phyloP scores from a whole-genome alignment of 345 rosid genomes.

The Luvunga scandens region DNA sequence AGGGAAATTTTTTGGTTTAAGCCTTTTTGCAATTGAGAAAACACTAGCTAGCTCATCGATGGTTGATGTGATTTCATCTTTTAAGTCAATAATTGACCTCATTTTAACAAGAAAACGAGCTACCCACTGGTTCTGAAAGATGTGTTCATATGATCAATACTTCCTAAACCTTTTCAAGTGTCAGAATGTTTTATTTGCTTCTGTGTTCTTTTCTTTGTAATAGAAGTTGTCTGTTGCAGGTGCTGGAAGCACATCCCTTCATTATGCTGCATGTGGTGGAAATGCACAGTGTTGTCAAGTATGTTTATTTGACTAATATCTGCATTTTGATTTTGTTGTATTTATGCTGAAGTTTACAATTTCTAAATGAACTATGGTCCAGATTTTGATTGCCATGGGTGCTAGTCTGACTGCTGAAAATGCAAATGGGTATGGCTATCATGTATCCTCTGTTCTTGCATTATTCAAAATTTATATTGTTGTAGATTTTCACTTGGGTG shows the following conservation, averaged over 20 bases:
- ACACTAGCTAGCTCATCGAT: background rate
- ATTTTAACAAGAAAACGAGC: background rate
- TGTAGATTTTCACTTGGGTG: background rate
- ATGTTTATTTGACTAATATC: constrained; percentile 19
- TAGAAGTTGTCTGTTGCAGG: constrained; percentile 40
- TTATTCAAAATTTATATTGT: background rate
- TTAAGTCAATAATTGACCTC: background rate
- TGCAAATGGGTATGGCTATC: constrained; percentile 65
- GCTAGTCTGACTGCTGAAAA: constrained; percentile 69
- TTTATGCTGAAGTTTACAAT: constrained; percentile 13
- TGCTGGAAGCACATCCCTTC: constrained; percentile 91
- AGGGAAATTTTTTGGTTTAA: background rate
- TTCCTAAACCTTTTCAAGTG: background rate
- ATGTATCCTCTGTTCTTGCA: background rate
- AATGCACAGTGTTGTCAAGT: constrained; percentile 91
- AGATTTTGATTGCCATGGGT: constrained; percentile 81
- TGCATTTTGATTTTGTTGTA: constrained; percentile 3
- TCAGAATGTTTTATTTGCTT: background rate
- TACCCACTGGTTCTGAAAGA: background rate
- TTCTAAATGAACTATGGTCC: constrained; percentile 21
- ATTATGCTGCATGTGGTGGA: constrained; percentile 99
- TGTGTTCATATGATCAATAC: background rate
- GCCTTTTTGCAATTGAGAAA: background rate
- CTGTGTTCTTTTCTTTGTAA: background rate
- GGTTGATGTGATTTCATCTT: background rate